phyloP scores from a whole-genome alignment of 192 early-diverging fungal species.

The Podila verticillata region DNA sequence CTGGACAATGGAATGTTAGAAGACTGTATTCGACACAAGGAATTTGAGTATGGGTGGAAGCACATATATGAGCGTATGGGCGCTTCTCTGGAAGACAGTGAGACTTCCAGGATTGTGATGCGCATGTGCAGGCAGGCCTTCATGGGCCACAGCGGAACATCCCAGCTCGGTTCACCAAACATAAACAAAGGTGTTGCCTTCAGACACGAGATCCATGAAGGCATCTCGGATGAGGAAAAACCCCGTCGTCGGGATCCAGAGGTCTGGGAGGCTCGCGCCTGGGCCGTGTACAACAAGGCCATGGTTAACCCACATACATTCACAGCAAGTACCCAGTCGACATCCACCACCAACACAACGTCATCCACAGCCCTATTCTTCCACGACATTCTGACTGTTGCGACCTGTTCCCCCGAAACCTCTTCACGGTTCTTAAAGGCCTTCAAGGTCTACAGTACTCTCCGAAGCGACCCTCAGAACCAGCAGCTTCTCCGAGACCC shows the following conservation, averaged over 20 bases:
- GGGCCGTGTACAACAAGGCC: constrained; percentile 47
- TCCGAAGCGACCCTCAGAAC: constrained; percentile 27
- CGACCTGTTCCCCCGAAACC: constrained; percentile 29
- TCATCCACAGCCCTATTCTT: constrained; percentile 18
- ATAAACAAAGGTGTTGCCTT: constrained; percentile 15
- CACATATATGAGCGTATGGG: constrained; percentile 47
- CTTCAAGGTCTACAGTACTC: constrained; percentile 37
- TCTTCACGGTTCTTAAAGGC: constrained; percentile 43
- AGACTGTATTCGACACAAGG: constrained; percentile 36
- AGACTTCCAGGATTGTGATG: constrained; percentile 42
- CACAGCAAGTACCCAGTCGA: not conserved
- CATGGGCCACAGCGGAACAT: constrained; percentile 19
- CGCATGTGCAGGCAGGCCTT: constrained; percentile 40
- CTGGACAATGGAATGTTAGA: constrained; percentile 46
- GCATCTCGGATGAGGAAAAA: not conserved
- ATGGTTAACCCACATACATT: constrained; percentile 25
- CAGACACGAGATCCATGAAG: not conserved
- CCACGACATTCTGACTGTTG: constrained; percentile 43
- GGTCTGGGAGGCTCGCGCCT: constrained; percentile 45
- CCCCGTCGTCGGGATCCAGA: constrained; percentile 6
- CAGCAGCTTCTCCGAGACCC: constrained; percentile 39
- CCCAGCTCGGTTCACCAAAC: constrained; percentile 12
- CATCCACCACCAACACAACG: not conserved
- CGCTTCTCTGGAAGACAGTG: constrained; percentile 27
- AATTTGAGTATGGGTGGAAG: constrained; percentile 46